These are phyloP conservation scores for Lepiota brunneoincarnata DNA, from an alignment of 768 basidiomycete genomes.

Conservation along the genomic window DNA sequence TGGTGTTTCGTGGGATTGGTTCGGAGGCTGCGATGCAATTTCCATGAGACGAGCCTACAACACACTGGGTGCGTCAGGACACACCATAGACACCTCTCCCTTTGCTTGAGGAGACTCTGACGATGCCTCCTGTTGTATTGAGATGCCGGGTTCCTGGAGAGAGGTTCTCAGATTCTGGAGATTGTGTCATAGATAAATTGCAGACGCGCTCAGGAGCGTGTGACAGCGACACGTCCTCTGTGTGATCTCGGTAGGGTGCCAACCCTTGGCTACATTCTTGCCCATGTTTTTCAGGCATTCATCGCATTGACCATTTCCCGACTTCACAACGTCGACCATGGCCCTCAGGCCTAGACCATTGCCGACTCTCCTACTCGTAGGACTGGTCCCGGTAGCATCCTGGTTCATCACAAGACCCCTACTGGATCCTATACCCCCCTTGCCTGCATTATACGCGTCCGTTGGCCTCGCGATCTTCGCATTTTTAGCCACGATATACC, in stretches of 20 bases:
- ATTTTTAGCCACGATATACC: constrained; percentile 68
- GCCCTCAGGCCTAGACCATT: constrained; percentile 43
- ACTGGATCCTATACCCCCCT: constrained; percentile 61
- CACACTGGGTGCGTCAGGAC: constrained; percentile 8
- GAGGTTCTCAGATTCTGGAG: background rate
- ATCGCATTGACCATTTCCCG: background rate
- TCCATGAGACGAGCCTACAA: background rate
- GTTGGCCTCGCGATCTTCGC: constrained; percentile 85
- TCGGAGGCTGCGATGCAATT: background rate
- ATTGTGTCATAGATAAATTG: constrained; percentile 6
- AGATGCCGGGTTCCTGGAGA: constrained; percentile 28
- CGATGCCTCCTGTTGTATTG: constrained; percentile 48
- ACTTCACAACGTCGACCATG: background rate
- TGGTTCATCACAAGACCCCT: constrained; percentile 78
- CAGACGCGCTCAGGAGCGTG: background rate
- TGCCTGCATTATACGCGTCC: constrained; percentile 75
- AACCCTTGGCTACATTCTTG: background rate
- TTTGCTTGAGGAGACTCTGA: constrained; percentile 42
- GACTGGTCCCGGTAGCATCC: constrained; percentile 62
- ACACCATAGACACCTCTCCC: constrained; percentile 67
- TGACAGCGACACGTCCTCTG: constrained; percentile 5
- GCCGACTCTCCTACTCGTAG: constrained; percentile 47
- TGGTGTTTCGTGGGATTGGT: constrained; percentile 52
- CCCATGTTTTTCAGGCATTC: background rate
- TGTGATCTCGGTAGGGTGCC: background rate